These are phyloP conservation scores for Phaeolepiota aurea DNA, from an alignment of 768 basidiomycete species.

Conservation along the genomic window DNA sequence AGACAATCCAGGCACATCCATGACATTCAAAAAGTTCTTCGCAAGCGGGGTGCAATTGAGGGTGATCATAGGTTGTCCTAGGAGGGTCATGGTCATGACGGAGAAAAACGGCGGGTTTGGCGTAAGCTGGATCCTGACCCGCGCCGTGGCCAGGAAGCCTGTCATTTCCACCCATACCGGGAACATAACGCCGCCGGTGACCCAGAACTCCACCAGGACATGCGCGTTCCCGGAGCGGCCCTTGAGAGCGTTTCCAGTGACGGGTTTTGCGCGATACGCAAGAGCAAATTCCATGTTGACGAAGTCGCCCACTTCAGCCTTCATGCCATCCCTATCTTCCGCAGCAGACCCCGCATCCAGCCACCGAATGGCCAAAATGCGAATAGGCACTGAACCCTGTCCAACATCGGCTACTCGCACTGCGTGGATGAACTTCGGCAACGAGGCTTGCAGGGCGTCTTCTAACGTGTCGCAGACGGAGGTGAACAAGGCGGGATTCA, in stretches of 20 bases:
- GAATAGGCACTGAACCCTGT: slow-evolving; percentile 58
- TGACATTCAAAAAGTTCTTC: slow-evolving; percentile 60
- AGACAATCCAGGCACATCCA: slow-evolving; percentile 67
- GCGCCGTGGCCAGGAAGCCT: slow-evolving; percentile 51
- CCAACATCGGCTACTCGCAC: slow-evolving; percentile 70
- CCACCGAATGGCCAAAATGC: slow-evolving; percentile 60
- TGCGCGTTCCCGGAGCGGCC: slow-evolving; percentile 51
- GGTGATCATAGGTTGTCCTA: slow-evolving; percentile 62
- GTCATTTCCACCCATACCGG: slow-evolving; percentile 70
- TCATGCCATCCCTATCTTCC: slow-evolving; percentile 19
- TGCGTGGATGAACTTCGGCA: slow-evolving; percentile 37
- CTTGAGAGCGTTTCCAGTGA: slow-evolving; percentile 24
- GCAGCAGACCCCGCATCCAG: slow-evolving; percentile 22
- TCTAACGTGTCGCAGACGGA: slow-evolving; percentile 55
- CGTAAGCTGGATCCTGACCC: slow-evolving; percentile 66
- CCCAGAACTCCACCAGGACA: slow-evolving; percentile 62
- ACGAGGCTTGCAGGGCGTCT: slow-evolving; percentile 46
- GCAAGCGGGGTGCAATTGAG: slow-evolving; percentile 59
- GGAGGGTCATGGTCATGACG: slow-evolving; percentile 46
- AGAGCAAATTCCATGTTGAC: slow-evolving; percentile 68
- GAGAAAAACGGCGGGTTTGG: slow-evolving; percentile 57
- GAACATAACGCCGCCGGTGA: slow-evolving; percentile 34
- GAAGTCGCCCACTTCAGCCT: slow-evolving; percentile 36
- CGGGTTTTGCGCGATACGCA: slow-evolving; percentile 51
- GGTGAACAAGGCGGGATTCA: slow-evolving; percentile 61